Evolutionary conservation across 768 basidiomycete genomes (phyloP).

Genomic region (Xerocomellus chrysenteron): DNA sequence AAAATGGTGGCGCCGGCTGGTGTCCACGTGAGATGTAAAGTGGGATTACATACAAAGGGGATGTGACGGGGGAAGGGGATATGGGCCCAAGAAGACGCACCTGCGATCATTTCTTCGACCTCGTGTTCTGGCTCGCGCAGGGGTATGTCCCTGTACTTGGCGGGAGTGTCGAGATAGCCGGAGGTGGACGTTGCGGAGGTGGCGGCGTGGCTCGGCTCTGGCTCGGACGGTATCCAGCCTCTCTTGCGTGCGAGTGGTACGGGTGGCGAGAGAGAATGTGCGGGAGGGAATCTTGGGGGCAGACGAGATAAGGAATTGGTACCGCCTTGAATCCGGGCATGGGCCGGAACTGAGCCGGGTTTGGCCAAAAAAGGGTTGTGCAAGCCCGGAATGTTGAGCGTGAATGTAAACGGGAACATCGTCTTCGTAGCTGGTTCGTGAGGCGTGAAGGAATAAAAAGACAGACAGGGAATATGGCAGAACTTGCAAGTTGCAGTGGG

Average conservation of each 20-base stretch:
- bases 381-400: conserved; percentile 60
- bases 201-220: conserved; percentile 53
- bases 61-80: conserved; percentile 4
- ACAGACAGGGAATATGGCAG: background rate
- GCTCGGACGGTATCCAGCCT: conserved; percentile 68
- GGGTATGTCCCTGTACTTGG: conserved; percentile 51
- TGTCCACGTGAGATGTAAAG: conserved; percentile 17
- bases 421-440: conserved; percentile 28
- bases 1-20: conserved; percentile 9
- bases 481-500: too few relatives aligned
- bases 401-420: conserved; percentile 77
- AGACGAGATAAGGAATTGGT: conserved; percentile 9
- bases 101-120: conserved; percentile 46
- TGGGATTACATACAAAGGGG: conserved; percentile 20
- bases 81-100: conserved; percentile 33
- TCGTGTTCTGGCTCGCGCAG: conserved; percentile 36
- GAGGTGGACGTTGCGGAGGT: conserved; percentile 52
- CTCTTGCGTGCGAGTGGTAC: conserved; percentile 53
- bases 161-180: conserved; percentile 70
- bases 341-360: conserved; percentile 16
- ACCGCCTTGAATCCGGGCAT: conserved; percentile 28
- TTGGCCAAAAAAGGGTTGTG: conserved; percentile 58
- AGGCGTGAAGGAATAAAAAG: background rate
- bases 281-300: conserved; percentile 15
- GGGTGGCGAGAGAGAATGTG: conserved; percentile 33